These are phyloP conservation scores for Clitopilus passeckerianus DNA, from an alignment of 768 basidiomycete genomes.

Conservation along the genomic window DNA sequence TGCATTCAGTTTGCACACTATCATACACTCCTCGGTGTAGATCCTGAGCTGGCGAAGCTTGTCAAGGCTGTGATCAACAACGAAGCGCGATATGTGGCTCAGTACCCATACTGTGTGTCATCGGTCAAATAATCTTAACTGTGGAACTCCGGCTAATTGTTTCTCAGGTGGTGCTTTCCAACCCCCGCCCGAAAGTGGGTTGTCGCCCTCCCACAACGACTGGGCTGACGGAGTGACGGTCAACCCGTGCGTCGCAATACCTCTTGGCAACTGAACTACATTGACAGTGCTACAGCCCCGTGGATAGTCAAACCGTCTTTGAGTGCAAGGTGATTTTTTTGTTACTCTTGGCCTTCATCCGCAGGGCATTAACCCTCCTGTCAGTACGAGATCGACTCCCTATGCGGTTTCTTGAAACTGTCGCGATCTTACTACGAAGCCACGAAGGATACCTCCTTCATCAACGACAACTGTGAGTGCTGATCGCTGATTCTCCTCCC, in stretches of 20 bases:
- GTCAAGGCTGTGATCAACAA: slow-evolving; percentile 83
- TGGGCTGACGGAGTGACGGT: slow-evolving; percentile 69
- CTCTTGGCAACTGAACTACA: background rate
- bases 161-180: slow-evolving; percentile 64
- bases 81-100: slow-evolving; percentile 66
- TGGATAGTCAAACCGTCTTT: slow-evolving; percentile 67
- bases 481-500: background rate
- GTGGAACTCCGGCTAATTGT: background rate
- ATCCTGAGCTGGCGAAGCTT: slow-evolving; percentile 54
- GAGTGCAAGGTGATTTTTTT: slow-evolving; percentile 64
- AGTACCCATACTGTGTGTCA: slow-evolving; percentile 70
- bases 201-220: slow-evolving; percentile 58
- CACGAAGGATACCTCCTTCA: slow-evolving; percentile 69
- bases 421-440: slow-evolving; percentile 67
- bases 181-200: slow-evolving; percentile 70
- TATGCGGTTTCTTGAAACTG: slow-evolving; percentile 76
- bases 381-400: slow-evolving; percentile 76
- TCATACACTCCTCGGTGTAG: slow-evolving; percentile 48
- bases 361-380: background rate
- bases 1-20: slow-evolving; percentile 63
- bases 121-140: background rate
- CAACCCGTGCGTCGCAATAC: slow-evolving; percentile 51
- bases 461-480: slow-evolving; percentile 60
- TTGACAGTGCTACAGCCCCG: slow-evolving; percentile 38
- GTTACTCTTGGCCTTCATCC: background rate